phyloP scores from a whole-genome alignment of 108 stramenopile genomes.

The Discostella pseudostelligera region DNA sequence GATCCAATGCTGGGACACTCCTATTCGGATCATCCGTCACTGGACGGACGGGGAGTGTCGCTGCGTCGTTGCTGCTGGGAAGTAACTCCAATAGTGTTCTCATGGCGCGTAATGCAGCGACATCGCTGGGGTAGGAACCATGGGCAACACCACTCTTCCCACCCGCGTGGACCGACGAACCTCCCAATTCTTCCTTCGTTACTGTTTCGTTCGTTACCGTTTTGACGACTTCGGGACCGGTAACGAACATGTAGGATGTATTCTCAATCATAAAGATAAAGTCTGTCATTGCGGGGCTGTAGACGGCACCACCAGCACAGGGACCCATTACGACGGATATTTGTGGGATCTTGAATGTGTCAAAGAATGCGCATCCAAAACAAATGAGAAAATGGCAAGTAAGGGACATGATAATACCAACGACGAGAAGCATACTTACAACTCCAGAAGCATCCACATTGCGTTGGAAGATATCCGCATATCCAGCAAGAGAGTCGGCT shows the following conservation, averaged over 20 bases:
- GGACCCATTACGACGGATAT: slow-evolving; percentile 95
- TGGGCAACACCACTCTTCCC: slow-evolving; percentile 95
- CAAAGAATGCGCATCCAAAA: background rate
- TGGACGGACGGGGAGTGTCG: slow-evolving; percentile 63
- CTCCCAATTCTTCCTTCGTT: slow-evolving; percentile 98
- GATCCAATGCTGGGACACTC: slow-evolving; percentile 77
- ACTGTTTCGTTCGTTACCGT: slow-evolving; percentile 98
- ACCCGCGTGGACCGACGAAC: slow-evolving; percentile 87
- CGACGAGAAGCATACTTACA: background rate
- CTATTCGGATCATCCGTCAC: slow-evolving; percentile 82
- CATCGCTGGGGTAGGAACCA: slow-evolving; percentile 92
- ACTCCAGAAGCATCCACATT: slow-evolving; percentile 97
- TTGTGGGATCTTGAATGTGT: slow-evolving; percentile 72
- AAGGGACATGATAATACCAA: background rate
- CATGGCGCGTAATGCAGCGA: slow-evolving; percentile 89
- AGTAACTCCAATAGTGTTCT: slow-evolving; percentile 90
- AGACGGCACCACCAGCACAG: slow-evolving; percentile 93
- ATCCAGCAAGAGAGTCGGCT: slow-evolving; percentile 93
- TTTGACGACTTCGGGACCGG: slow-evolving; percentile 99
- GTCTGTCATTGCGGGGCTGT: slow-evolving; percentile 99
- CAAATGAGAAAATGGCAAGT: background rate
- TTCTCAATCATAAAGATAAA: slow-evolving; percentile 98
- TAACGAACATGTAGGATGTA: slow-evolving; percentile 98
- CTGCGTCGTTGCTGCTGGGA: slow-evolving; percentile 88
- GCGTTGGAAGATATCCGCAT: slow-evolving; percentile 98